These are phyloP conservation scores for Erigeron philadelphicus DNA, from an alignment of 140 eudicot species.

Conservation along the genomic window DNA sequence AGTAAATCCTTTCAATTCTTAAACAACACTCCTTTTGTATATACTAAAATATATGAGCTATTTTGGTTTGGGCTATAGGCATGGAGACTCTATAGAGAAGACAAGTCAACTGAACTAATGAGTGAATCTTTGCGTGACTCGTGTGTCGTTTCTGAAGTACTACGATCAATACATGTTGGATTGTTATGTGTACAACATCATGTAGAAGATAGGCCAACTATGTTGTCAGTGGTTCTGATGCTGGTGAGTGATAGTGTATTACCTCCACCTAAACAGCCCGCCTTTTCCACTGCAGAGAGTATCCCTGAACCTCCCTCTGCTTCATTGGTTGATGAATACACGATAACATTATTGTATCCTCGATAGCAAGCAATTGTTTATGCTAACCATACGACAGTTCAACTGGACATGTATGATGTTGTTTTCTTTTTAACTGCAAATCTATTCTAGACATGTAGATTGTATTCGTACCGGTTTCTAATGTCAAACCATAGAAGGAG, in stretches of 20 bases:
- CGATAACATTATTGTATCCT: constrained; percentile 24
- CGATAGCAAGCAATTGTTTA: constrained; percentile 7
- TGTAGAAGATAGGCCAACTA: constrained; percentile 31
- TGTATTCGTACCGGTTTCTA: constrained; percentile 2
- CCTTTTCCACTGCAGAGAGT: constrained; percentile 15
- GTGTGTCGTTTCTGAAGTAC: constrained; percentile 18
- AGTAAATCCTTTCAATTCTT: background rate
- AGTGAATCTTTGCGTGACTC: constrained; percentile 13
- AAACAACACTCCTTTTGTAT: background rate
- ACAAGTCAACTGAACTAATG: constrained; percentile 1
- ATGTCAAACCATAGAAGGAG: constrained; percentile 4
- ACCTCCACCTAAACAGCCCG: constrained; percentile 27
- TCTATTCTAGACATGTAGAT: too few relatives aligned
- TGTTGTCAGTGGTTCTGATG: constrained; percentile 30
- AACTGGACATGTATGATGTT: constrained; percentile 4
- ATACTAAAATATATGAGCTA: background rate
- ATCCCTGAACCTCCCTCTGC: background rate
- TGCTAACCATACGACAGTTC: background rate
- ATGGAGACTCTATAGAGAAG: constrained; percentile 11
- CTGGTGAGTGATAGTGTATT: constrained; percentile 21
- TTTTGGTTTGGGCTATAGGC: background rate
- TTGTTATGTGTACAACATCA: constrained; percentile 31
- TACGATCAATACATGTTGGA: constrained; percentile 28
- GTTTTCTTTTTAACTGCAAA: too few relatives aligned
- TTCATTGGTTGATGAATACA: constrained; percentile 17